Conservation (phyloP, 2,329 filamentous ascomycete species). For the Phyllosticta citrichinensis region DNA sequence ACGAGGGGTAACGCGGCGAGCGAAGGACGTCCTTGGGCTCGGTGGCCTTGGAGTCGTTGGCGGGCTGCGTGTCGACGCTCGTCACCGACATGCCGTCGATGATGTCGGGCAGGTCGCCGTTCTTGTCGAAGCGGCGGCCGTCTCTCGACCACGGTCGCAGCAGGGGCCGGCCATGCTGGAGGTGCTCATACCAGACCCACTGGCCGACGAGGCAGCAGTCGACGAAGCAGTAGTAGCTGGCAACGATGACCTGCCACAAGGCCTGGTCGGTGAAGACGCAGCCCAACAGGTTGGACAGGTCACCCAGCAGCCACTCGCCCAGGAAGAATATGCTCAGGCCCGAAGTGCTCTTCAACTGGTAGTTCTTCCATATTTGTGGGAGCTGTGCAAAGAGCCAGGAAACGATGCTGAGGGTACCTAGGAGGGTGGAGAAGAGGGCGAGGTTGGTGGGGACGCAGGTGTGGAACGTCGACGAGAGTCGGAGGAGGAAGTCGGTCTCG, state of each 20-base stretch:
- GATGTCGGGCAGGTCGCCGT: conserved; percentile 22
- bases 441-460: conserved; percentile 55
- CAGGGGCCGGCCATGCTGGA: conserved; percentile 40
- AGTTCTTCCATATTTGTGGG: conserved; percentile 61
- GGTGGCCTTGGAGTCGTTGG: conserved; percentile 15
- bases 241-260: conserved; percentile 56
- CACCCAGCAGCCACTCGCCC: conserved; percentile 55
- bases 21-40: conserved; percentile 26
- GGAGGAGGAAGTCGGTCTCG: conserved; percentile 45
- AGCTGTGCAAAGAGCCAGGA: conserved; percentile 62
- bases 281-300: conserved; percentile 53
- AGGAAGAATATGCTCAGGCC: conserved; percentile 57
- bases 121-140: conserved; percentile 12
- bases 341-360: conserved; percentile 51
- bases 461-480: conserved; percentile 49
- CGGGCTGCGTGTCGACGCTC: neutral
- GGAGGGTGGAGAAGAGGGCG: conserved; percentile 49
- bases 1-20: conserved; percentile 17
- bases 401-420: conserved; percentile 53
- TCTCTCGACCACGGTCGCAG: conserved; percentile 3
- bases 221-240: conserved; percentile 56
- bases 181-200: conserved; percentile 55
- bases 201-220: conserved; percentile 53
- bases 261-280: conserved; percentile 55
- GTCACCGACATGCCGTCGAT: conserved; percentile 15